Base-by-base conservation (phyloP, 129 eudicot genomes). In the Helianthus tuberosus region DNA sequence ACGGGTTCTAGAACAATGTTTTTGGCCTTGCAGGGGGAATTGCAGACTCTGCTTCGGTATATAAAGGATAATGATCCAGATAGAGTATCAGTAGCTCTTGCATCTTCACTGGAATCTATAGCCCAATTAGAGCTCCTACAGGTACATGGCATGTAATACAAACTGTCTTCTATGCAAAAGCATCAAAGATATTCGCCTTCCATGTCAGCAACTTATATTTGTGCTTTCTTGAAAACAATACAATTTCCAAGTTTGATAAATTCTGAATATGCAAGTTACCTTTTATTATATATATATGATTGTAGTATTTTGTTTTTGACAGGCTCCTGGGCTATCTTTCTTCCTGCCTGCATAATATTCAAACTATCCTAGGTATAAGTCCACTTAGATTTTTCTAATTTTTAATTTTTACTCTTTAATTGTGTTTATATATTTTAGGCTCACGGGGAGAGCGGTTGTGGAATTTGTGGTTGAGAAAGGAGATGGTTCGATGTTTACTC, bases 41-140 rank as follows among this genome's bases (percentile, higher is more conserved):
- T 94, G 82, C 86, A 86, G 78, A 77, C 70, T 58, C 94, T 94
- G 39, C 96, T 94, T 55, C 80, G 66, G 47, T 74, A 77, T 75
- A 94, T 94, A 41, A 91, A 91, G 74, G 97, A 94, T 51, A 91
- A 94, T 73, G 96, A 94, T 84, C 82, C 99, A 36, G 99, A 94
- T 77, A 83, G 68, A 80, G 93, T 94, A 59, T 94, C 99, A 39
- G 58, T 91, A 66, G 83, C 86, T 32, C 99, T 94, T 53, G 97
- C 99, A 25, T 88, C 96, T 88, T 80, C 99, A 68, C 85, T 94
- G 59, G 99, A 94, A 80, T 85, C 89, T 38, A 69, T 94, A 67
- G 99, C 99, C 39, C 89, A 88, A 55, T 65, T 94, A 80, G 99
- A 94, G 83, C 77, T 94, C 82, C 81, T 91, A 82, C 97, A 94